Percentiles rank a stretch among this genome's conserved stretches.
Evolutionary conservation across 129 eudicot species (phyloP).

Genomic region (Logfia minima): DNA sequence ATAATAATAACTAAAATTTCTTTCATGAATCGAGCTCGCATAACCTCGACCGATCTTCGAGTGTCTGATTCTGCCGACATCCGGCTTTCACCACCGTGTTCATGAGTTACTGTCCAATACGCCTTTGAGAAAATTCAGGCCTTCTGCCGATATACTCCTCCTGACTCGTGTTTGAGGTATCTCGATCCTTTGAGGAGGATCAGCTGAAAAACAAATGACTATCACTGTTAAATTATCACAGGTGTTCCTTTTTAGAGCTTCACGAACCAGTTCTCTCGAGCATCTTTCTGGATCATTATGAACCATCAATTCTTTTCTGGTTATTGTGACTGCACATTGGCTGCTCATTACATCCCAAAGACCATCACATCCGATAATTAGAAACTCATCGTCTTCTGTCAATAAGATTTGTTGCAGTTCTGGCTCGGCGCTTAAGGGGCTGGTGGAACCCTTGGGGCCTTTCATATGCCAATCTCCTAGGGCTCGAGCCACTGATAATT

Average conservation of each 20-base stretch:
- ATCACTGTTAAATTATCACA: slow-evolving; percentile 79
- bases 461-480: slow-evolving; percentile 98
- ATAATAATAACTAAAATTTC: background rate
- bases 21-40: background rate
- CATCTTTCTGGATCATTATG: slow-evolving; percentile 89
- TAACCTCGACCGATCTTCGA: background rate
- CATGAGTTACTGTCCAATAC: slow-evolving; percentile 53
- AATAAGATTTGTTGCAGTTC: slow-evolving; percentile 60
- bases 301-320: slow-evolving; percentile 64
- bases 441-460: slow-evolving; percentile 70
- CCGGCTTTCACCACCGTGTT: background rate
- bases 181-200: slow-evolving; percentile 78
- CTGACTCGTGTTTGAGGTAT: slow-evolving; percentile 47
- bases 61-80: no score
- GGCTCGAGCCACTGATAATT: slow-evolving; percentile 84
- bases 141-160: slow-evolving; percentile 84
- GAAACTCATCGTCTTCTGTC: slow-evolving; percentile 78
- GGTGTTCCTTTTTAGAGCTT: slow-evolving; percentile 68
- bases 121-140: slow-evolving; percentile 72
- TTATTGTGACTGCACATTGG: slow-evolving; percentile 75
- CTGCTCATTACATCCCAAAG: slow-evolving; percentile 96
- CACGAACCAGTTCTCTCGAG: slow-evolving; percentile 72
- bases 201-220: slow-evolving; percentile 67
- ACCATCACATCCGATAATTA: slow-evolving; percentile 85
- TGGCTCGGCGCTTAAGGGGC: slow-evolving; percentile 79